Evolutionary conservation across 2,329 filamentous ascomycete species (phyloP).

Genomic region (Diaporthe citrichinensis): DNA sequence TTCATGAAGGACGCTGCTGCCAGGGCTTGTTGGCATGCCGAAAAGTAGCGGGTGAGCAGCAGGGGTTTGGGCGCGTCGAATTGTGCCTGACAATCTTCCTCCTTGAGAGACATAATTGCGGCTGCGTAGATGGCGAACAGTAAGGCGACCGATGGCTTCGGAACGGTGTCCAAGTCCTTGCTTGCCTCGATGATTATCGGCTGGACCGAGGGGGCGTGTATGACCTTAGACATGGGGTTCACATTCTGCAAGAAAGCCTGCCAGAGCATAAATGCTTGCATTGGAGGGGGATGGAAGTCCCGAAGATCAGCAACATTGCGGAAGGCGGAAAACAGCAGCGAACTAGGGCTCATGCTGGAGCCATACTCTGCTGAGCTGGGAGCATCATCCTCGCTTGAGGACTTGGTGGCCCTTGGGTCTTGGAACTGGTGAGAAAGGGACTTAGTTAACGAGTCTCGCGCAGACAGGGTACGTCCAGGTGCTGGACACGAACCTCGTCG

Average conservation of each 20-base stretch:
- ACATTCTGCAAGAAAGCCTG: slow-evolving; percentile 65
- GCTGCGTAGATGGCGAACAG: slow-evolving; percentile 42
- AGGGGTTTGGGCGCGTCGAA: slow-evolving; percentile 34
- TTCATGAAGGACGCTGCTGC: slow-evolving; percentile 41
- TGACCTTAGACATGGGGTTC: slow-evolving; percentile 66
- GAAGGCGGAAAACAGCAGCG: slow-evolving; percentile 41
- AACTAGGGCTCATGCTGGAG: slow-evolving; percentile 61
- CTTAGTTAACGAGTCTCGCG: slow-evolving; percentile 21
- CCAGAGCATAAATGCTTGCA: slow-evolving; percentile 57
- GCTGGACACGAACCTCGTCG: slow-evolving; percentile 41
- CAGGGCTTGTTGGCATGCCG: slow-evolving; percentile 41
- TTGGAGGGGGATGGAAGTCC: slow-evolving; percentile 53
- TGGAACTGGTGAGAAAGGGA: slow-evolving; percentile 39
- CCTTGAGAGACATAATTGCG: slow-evolving; percentile 41
- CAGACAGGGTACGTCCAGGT: neutral
- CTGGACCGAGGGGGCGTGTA: slow-evolving; percentile 63
- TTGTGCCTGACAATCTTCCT: slow-evolving; percentile 40
- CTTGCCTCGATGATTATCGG: slow-evolving; percentile 44
- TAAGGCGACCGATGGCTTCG: slow-evolving; percentile 38
- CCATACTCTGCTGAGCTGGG: slow-evolving; percentile 56
- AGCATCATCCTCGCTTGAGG: slow-evolving; percentile 38
- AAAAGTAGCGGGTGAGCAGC: slow-evolving; percentile 38
- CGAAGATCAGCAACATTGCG: slow-evolving; percentile 36
- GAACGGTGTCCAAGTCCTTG: slow-evolving; percentile 40
- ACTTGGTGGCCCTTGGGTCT: slow-evolving; percentile 42